Evolutionary conservation across 164 flowering plant species (phyloP).

Genomic region (Warburgia ugandensis): DNA sequence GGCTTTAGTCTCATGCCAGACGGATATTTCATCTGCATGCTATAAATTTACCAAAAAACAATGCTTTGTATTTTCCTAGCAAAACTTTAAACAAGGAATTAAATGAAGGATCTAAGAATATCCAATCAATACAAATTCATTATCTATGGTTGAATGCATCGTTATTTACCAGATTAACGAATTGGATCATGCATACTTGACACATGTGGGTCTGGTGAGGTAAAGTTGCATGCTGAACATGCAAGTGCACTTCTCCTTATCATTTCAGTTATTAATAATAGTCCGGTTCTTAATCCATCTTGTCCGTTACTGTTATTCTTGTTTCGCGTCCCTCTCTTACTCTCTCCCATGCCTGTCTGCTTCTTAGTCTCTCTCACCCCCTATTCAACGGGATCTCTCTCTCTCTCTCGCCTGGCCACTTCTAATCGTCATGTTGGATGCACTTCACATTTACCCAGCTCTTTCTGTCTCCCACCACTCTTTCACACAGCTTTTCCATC

Average conservation of each 20-base stretch:
- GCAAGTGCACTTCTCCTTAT: too few species aligned
- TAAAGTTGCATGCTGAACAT: neutral
- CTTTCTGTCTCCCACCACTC: neutral
- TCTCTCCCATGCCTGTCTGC: neutral
- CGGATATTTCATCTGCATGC: too few species aligned
- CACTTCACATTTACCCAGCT: neutral
- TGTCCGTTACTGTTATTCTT: neutral
- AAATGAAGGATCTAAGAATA: neutral
- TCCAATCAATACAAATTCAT: neutral
- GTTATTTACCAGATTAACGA: neutral
- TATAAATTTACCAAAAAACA: too few species aligned
- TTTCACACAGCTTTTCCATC: neutral
- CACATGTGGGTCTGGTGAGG: neutral
- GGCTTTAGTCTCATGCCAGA: too few species aligned
- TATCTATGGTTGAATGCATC: neutral
- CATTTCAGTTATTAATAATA: too few species aligned
- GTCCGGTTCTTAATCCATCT: neutral
- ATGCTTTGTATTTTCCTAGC: too few species aligned
- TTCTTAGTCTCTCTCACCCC: too few species aligned
- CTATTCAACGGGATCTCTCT: neutral
- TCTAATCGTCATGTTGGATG: neutral
- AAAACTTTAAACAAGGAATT: too few species aligned
- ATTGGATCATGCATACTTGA: neutral
- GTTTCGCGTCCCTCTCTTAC: neutral
- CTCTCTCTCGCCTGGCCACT: neutral